Percentiles rank a stretch among this genome's conserved stretches.
These are phyloP conservation scores for Galeopsis tetrahit DNA, from an alignment of 257 asterid genomes.

Conservation along the genomic window DNA sequence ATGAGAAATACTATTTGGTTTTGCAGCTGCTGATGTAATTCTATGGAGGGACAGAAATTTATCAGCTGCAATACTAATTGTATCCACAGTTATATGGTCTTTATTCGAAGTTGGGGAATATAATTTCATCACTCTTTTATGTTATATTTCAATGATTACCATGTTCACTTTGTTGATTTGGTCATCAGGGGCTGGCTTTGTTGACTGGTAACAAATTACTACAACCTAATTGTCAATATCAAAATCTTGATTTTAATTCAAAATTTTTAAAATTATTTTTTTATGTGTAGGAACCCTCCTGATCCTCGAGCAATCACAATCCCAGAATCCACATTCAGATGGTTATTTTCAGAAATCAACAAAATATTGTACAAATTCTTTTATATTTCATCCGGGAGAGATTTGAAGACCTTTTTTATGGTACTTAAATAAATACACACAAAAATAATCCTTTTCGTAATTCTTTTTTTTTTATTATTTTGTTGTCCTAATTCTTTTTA, in stretches of 20 bases:
- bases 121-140: constrained; percentile 64
- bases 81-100: constrained; percentile 67
- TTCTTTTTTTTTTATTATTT: too few species aligned
- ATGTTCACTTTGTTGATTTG: constrained; percentile 64
- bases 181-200: constrained; percentile 69
- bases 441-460: not conserved
- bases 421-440: constrained; percentile 39
- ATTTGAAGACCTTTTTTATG: constrained; percentile 65
- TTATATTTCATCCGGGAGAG: constrained; percentile 75
- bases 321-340: constrained; percentile 64
- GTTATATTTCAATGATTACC: constrained; percentile 52
- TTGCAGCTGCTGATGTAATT: constrained; percentile 69
- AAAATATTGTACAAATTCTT: constrained; percentile 48
- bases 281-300: constrained; percentile 61
- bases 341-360: constrained; percentile 63
- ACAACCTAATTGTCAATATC: not conserved
- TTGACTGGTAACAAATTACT: constrained; percentile 47
- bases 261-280: too few species aligned
- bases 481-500: not conserved
- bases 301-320: constrained; percentile 51
- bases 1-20: not conserved
- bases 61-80: constrained; percentile 67
- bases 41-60: constrained; percentile 74
- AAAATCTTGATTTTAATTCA: not conserved
- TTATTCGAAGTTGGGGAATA: constrained; percentile 77